Base-by-base conservation (phyloP, 768 basidiomycete species). In the Lyophyllum decastes region DNA sequence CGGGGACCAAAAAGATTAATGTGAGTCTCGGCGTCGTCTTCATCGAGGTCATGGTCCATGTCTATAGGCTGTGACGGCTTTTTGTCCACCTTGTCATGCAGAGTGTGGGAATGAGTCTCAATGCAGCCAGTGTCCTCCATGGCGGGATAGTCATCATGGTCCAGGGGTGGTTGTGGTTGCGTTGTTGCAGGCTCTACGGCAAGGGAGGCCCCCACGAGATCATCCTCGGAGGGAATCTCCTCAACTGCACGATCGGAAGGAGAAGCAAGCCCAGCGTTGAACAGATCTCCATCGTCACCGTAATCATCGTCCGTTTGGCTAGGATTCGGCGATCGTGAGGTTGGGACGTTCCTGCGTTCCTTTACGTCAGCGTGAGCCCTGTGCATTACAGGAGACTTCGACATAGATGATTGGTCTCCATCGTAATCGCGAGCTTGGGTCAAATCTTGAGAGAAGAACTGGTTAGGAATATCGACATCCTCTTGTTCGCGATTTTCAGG, bases 1-100 rank as follows among this genome's bases (percentile, higher is more conserved):
- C 52, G 49, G 17, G 24, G 33, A 10, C 54, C 43, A 24, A 44
- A 49, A 27, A 65, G 44, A 21, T 61, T 41, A 2, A 24, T 24
- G 17, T 60, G 55, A 17, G 35, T 59, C 34, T 63, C 59, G 2
- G 60, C 60, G 38, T 61, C 60, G n/a, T 64, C 63, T 9, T 61
- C 55, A 38, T 63, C 62, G 24, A 54, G 45, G 21, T 49, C 56
- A 6, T 55, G 19, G 10, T 24, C 26, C 24, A 41, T n/a, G 14
- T 50, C 54, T 7, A 51, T 24, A 14, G 26, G 21, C 35, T 50
- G 49, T 16, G n/a, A 35, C 33, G 2, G 17, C 49, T 34, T 21
- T 12, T 2, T 24, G 9, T 19, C 19, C 17, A 21, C 21, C 14
- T 50, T 11, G 49, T 34, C 19, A 19, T 21, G 9, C 14, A 19